Conservation (phyloP, 441 rosid species). For the Flueggea neowawraea region DNA sequence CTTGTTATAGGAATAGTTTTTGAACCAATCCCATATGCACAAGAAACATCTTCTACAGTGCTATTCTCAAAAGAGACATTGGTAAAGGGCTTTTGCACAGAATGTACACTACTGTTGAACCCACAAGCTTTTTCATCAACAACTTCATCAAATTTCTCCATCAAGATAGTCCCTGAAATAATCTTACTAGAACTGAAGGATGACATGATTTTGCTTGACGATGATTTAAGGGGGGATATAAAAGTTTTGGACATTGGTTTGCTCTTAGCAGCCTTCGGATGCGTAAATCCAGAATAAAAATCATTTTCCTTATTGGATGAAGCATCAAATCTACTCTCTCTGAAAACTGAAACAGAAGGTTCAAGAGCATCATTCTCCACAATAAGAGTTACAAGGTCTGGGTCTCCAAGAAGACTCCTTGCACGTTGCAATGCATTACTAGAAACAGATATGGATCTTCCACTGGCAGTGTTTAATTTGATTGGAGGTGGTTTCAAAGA, state of each 20-base stretch:
- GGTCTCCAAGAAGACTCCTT: slow-evolving; percentile 92
- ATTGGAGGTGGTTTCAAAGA: slow-evolving; percentile 50
- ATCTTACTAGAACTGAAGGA: slow-evolving; percentile 29
- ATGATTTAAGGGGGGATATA: slow-evolving; percentile 54
- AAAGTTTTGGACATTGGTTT: slow-evolving; percentile 40
- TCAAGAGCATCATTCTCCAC: slow-evolving; percentile 36
- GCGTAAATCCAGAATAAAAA: slow-evolving; percentile 25
- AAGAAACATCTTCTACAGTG: slow-evolving; percentile 20
- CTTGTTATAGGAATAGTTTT: slow-evolving; percentile 32
- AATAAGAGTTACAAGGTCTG: slow-evolving; percentile 60
- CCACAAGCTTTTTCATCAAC: slow-evolving; percentile 24
- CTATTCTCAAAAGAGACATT: slow-evolving; percentile 16
- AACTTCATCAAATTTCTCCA: slow-evolving; percentile 51
- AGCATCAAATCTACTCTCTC: slow-evolving; percentile 29
- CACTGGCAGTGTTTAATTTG: slow-evolving; percentile 90
- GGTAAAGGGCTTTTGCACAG: slow-evolving; percentile 26
- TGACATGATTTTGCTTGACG: slow-evolving; percentile 35
- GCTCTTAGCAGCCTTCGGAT: slow-evolving; percentile 40
- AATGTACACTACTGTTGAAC: slow-evolving; percentile 21
- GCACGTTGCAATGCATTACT: slow-evolving; percentile 84
- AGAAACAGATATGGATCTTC: slow-evolving; percentile 85
- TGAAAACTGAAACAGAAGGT: slow-evolving; percentile 28
- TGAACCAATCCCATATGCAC: slow-evolving; percentile 23
- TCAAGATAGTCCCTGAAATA: slow-evolving; percentile 39
- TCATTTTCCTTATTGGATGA: slow-evolving; percentile 37